phyloP scores from a whole-genome alignment of 2,329 filamentous ascomycete genomes.

The Cordyceps sp. region DNA sequence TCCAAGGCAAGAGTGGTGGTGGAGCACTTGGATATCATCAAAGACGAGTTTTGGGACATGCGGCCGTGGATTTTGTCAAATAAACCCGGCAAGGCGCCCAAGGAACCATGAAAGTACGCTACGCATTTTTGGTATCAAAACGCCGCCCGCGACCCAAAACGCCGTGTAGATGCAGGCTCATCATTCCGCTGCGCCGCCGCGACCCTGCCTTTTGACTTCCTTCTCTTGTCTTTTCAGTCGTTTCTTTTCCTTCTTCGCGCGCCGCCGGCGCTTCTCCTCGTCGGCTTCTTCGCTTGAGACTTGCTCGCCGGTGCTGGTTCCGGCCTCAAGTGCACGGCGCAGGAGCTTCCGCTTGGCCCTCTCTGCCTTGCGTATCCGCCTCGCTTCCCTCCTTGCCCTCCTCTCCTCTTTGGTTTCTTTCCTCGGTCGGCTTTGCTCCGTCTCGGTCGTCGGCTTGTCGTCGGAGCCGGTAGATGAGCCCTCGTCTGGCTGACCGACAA shows the following conservation, averaged over 20 bases:
- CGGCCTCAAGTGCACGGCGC: slow-evolving; percentile 5
- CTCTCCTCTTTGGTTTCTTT: slow-evolving; percentile 27
- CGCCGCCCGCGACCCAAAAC: slow-evolving; percentile 11
- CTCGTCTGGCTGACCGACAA: slow-evolving; percentile 16
- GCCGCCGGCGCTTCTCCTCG: slow-evolving; percentile 5
- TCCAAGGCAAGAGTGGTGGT: slow-evolving; percentile 67
- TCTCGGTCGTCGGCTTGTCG: slow-evolving; percentile 12
- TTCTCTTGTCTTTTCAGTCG: slow-evolving; percentile 12
- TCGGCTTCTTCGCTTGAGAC: slow-evolving; percentile 9
- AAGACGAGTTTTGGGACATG: slow-evolving; percentile 81
- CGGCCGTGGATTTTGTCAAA: slow-evolving; percentile 72
- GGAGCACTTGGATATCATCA: slow-evolving; percentile 86
- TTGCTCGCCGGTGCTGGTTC: slow-evolving; percentile 8
- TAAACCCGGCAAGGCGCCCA: slow-evolving; percentile 54
- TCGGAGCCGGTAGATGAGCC: slow-evolving; percentile 9
- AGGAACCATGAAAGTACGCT: slow-evolving; percentile 26
- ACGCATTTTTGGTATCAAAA: slow-evolving; percentile 12
- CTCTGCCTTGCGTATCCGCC: slow-evolving; percentile 12
- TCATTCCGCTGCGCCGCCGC: too few relatives aligned
- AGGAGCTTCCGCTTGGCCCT: slow-evolving; percentile 8
- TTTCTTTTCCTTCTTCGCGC: slow-evolving; percentile 5
- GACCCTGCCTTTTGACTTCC: slow-evolving; percentile 5
- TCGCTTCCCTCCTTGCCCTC: slow-evolving; percentile 17
- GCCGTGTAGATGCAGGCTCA: slow-evolving; percentile 9
- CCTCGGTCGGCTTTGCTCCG: slow-evolving; percentile 8